Evolutionary conservation across 139 green algal species (phyloP), one percentile per base, ranked within the genome.

Genomic region (Microglena sp.): DNA sequence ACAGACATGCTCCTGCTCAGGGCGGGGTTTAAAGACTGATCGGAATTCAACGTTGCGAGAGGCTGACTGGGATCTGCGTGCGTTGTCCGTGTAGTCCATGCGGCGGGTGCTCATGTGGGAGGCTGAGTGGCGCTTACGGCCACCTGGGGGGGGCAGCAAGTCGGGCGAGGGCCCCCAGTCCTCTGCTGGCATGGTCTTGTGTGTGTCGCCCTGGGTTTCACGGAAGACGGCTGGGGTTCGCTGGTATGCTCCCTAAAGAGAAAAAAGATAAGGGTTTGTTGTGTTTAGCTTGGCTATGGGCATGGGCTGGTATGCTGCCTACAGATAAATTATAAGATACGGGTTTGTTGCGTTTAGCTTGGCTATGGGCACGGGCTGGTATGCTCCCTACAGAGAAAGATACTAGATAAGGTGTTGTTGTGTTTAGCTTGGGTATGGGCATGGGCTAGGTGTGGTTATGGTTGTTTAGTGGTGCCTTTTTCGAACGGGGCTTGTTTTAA

Each of bases 1-100:
- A 27, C 57, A 66, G 6, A 43, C 44, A 11, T 67, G 26, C 57
- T 61, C 44, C 57, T 72, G 66, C 26, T 59, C 68, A 21, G 60
- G 68, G 3, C n/a, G 18, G 1, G 68, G 68, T 24, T 58, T 56
- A 36, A 74, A 74, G 3, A 74, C 68, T 21, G 28, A 46, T 8
- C 62, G 28, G 30, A 60, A 68, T n/a, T n/a, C n/a, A n/a, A n/a
- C n/a, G n/a, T n/a, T n/a, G n/a, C n/a, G n/a, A n/a, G n/a, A n/a
- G n/a, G n/a, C n/a, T n/a, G n/a, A n/a, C n/a, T n/a, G n/a, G n/a
- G n/a, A n/a, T n/a, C n/a, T n/a, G n/a, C n/a, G n/a, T 26, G 46
- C 62, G 33, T 27, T 27, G 7, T 33, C 8, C n/a, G 18, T 28
- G 22, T 11, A 50, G 11, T 50, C 40, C 40, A 50, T 50, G 40